These are phyloP conservation scores for Cytospora chrysosperma DNA, from an alignment of 2,329 filamentous ascomycete genomes.

Conservation along the genomic window DNA sequence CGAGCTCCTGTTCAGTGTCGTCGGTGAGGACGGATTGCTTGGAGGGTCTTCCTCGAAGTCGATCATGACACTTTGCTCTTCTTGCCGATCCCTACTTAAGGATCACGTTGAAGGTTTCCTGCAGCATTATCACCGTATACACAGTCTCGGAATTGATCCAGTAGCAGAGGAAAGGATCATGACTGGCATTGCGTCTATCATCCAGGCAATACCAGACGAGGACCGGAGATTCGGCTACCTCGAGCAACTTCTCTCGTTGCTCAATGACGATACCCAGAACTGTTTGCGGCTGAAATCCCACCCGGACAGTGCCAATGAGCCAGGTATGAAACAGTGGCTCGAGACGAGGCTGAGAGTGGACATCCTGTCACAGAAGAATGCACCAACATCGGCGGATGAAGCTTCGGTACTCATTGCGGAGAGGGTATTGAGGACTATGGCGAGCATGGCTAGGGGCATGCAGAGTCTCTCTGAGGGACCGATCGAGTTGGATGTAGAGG, in stretches of 20 bases:
- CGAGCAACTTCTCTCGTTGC: constrained; percentile 57
- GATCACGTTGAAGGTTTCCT: constrained; percentile 68
- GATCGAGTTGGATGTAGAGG: constrained; percentile 62
- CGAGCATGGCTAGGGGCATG: constrained; percentile 68
- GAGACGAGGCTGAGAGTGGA: constrained; percentile 19
- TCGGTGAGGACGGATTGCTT: constrained; percentile 58
- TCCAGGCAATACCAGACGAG: constrained; percentile 67
- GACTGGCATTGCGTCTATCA: constrained; percentile 70
- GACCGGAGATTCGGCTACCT: constrained; percentile 53
- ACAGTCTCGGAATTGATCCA: constrained; percentile 56
- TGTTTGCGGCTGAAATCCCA: constrained; percentile 38
- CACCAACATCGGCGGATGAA: constrained; percentile 37
- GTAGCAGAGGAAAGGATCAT: constrained; percentile 72
- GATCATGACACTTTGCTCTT: constrained; percentile 71
- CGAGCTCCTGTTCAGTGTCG: constrained; percentile 70
- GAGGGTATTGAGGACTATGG: constrained; percentile 64
- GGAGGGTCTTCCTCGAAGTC: constrained; percentile 71
- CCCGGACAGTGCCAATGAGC: constrained; percentile 30
- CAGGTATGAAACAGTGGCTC: constrained; percentile 25
- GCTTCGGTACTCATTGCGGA: constrained; percentile 49
- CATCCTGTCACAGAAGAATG: constrained; percentile 13
- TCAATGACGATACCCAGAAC: constrained; percentile 60
- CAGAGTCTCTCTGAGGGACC: constrained; percentile 66
- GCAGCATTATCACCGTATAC: constrained; percentile 56
- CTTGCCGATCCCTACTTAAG: constrained; percentile 69